Evolutionary conservation across 2,329 filamentous ascomycete genomes (phyloP), one percentile per base, ranked within the genome.

Genomic region (Epichloe glyceriae): DNA sequence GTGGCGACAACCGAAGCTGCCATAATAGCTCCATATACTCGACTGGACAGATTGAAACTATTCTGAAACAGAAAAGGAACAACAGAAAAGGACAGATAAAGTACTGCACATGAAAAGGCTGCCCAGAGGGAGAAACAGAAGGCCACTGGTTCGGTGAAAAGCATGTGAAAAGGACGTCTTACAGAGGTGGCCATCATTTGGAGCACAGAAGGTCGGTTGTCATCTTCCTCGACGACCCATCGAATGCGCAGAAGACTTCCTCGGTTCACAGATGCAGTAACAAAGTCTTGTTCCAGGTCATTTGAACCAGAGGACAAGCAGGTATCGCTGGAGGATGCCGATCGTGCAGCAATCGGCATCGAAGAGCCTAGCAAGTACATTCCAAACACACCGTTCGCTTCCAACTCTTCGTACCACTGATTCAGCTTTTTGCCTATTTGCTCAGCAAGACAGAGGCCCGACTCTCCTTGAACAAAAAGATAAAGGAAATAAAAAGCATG

Each of bases 71-170:
- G 82, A 4, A 93, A 75, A 0, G 89, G 87, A 5, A 95, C 79
- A 1, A 87, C 85, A 14, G 80, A 80, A 58, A 95, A 91, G 12
- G 85, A 88, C 17, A 95, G 72, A 64, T 95, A 96, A 0, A 96
- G 76, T 0, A 95, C 78, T 0, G 85, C 88, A 90, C 90, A 96
- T 19, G 83, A 83, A 64, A 96, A 96, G 0, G 87, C 77, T 1
- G 89, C 84, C 90, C 90, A 96, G 0, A 95, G 73, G 0, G 85
- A 88, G 70, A 96, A 96, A 70, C 80, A 88, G 67, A 89, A 88
- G 14, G 90, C 85, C 10, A 88, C 82, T 0, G 85, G 83, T 57
- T 90, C 86, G 0, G 85, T 89, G 56, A 83, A 69, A 15, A 90
- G 78, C 1, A 90, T 74, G 59, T 83, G 80, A 64, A 95, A 94